Base-by-base conservation (phyloP, 805 yeast genomes). In the Yamadazyma sp. region DNA sequence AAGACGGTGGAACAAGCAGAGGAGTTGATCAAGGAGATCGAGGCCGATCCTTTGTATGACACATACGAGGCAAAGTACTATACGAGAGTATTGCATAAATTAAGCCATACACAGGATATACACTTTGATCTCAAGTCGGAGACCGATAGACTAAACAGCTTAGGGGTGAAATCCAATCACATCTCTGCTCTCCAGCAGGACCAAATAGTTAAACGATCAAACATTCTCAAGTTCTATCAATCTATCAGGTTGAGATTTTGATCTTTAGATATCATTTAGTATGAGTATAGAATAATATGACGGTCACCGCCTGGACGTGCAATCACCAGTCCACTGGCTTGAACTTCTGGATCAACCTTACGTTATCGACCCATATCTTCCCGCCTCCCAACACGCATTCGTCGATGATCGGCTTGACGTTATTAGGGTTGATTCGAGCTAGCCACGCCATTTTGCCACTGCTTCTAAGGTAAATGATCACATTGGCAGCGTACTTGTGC, bases 401-500 rank as follows among this genome's bases (percentile, higher is more conserved):
- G 37, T 87, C 85, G 6, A 87, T 73, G 8, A 91, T 78, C 2
- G 84, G 82, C 40, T 73, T 71, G 16, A 82, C 84, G 51, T 87
- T 85, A 35, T 71, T 70, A 3, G 98, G 98, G 3, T 77, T 71
- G 38, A 95, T 82, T 44, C 91, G 73, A 1, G 95, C 99, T 54
- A 87, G 66, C 97, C 97, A 89, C 19, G 89, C 75, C 41, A 82
- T 80, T 47, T 85, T 84, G 5, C 93, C 95, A 8, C 76, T 64
- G 12, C 47, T 37, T 46, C 73, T 79, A 46, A 80, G 63, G 55
- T 88, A 89, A 11, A 91, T 76, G 35, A 88, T 71, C 3, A 87
- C 84, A 57, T 91, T 91, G 2, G 97, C 97, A 1, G 93, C 88
- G 60, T 70, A 93, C 59, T 93, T 93, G 62, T 91, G 99, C 4